phyloP scores from a whole-genome alignment of 768 basidiomycete genomes.

The Wakefieldia striispora region DNA sequence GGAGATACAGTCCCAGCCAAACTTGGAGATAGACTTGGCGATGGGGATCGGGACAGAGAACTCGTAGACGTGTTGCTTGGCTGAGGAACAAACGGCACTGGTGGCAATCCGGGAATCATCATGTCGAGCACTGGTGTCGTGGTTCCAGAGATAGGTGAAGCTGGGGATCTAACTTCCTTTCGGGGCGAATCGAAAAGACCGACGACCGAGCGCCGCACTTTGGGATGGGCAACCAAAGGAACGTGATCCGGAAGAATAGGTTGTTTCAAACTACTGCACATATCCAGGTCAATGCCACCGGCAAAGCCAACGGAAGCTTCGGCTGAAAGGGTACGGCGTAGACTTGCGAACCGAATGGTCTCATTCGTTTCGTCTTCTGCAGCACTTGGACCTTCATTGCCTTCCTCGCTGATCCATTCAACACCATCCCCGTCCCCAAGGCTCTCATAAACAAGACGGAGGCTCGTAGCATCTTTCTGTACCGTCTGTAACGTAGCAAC shows the following conservation, averaged over 20 bases:
- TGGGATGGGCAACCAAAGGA: conserved; percentile 25
- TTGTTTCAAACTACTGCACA: conserved; percentile 26
- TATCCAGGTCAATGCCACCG: conserved; percentile 16
- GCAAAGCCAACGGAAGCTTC: conserved; percentile 24
- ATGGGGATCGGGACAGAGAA: conserved; percentile 18
- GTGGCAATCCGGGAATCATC: conserved; percentile 35
- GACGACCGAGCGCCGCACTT: conserved; percentile 52
- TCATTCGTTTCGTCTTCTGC: conserved; percentile 31
- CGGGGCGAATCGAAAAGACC: conserved; percentile 54
- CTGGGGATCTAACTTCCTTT: conserved; percentile 6
- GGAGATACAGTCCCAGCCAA: conserved; percentile 7
- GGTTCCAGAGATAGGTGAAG: conserved; percentile 12
- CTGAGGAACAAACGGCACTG: conserved; percentile 34
- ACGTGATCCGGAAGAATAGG: conserved; percentile 13
- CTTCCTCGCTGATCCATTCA: conserved; percentile 42
- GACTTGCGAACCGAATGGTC: conserved; percentile 31
- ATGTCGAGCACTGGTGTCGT: conserved; percentile 25
- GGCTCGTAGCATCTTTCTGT: conserved; percentile 69
- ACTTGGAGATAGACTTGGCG: conserved; percentile 13
- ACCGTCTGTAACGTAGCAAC: conserved; percentile 60
- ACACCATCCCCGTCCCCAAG: conserved; percentile 52
- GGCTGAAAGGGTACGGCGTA: conserved; percentile 24
- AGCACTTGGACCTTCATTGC: conserved; percentile 29
- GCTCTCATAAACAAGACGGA: conserved; percentile 67
- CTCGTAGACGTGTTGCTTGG: conserved; percentile 25